Base-by-base conservation (phyloP, 2,329 filamentous ascomycete genomes). In the Ilyonectria mors-panacis region DNA sequence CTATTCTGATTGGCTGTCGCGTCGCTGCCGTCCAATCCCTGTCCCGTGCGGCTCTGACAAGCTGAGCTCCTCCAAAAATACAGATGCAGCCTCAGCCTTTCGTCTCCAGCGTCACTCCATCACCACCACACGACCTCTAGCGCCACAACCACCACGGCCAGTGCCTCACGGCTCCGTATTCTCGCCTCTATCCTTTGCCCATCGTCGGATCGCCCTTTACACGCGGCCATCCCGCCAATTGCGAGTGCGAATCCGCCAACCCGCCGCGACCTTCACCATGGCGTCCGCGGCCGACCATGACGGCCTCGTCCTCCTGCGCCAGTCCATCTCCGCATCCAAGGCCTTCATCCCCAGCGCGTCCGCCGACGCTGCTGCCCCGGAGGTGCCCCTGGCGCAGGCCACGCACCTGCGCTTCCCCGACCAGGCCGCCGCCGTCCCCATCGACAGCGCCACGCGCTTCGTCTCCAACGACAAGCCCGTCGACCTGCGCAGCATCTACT, bases 401-500 rank as follows among this genome's bases (percentile, higher is more conserved):
- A 92, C 91, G 9, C 90, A 95, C 78, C 87, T 97, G 65, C 90
- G 90, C 73, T 96, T 98, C 84, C 87, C 87, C 66, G 87, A 88
- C 56, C 79, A 84, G 59, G 87, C 51, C 42, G 28, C 88, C 59
- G 87, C 88, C 68, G 85, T 90, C 62, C 85, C 92, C 1, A 88
- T 97, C 71, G 90, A 89, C 57, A 87, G 88, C 15, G 87, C 91
- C 10, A 99, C 96, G 73, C 94, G 96, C 75, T 98, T 98, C 84
- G 88, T 93, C 67, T 95, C 94, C n/a, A 88, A 89, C 65, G 89
- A 88, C 75, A 86, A 89, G 63, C 87, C 92, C 5, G 91, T 97
- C 76, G 94, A 98, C 79, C 86, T 99, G 73, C 94, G 96, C 78
- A 96, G 93, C 79, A 95, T 98, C 82, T 98, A 95, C 85, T 97